phyloP scores from a whole-genome alignment of 31 red algal genomes.

The Porphyra umbilicalis region DNA sequence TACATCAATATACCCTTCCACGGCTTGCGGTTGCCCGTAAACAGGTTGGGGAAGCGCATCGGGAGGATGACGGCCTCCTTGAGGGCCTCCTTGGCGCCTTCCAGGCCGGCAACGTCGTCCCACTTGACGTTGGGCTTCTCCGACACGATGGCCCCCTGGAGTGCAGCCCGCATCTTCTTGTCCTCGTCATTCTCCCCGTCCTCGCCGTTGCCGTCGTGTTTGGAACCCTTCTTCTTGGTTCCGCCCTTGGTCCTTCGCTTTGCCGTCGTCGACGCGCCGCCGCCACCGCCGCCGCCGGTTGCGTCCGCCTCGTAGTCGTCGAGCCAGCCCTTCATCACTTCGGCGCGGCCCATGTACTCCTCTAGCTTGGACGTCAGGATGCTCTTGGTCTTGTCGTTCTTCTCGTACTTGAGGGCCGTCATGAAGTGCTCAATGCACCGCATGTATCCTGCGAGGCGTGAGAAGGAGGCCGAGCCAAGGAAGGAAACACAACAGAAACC shows the following conservation, averaged over 20 bases:
- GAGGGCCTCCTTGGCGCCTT: conserved; percentile 78
- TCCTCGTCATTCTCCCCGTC: conserved; percentile 35
- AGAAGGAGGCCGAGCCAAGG: not conserved
- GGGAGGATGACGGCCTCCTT: conserved; percentile 86
- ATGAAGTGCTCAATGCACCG: conserved; percentile 69
- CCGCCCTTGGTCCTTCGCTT: conserved; percentile 2
- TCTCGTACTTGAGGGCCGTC: conserved; percentile 58
- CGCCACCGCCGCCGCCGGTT: not conserved
- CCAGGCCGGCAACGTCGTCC: conserved; percentile 84
- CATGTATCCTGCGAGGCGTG: conserved; percentile 16
- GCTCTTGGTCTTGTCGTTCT: conserved; percentile 47
- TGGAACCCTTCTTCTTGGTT: conserved; percentile 2
- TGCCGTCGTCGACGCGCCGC: not conserved
- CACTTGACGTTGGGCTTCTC: conserved; percentile 97
- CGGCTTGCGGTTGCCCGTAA: conserved; percentile 72
- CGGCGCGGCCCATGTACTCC: conserved; percentile 46
- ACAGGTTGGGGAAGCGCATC: conserved; percentile 65
- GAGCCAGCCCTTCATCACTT: conserved; percentile 66
- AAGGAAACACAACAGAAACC: not conserved
- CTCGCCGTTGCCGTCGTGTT: conserved; percentile 18
- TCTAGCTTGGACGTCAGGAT: conserved; percentile 29
- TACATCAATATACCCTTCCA: conserved; percentile 90
- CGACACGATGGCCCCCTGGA: conserved; percentile 62
- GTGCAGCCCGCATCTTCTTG: conserved; percentile 34
- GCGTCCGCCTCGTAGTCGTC: conserved; percentile 22